Evolutionary conservation across 495 filamentous ascomycete genomes (phyloP), one percentile per base, ranked within the genome.

Genomic region (Trichoderma reesei): DNA sequence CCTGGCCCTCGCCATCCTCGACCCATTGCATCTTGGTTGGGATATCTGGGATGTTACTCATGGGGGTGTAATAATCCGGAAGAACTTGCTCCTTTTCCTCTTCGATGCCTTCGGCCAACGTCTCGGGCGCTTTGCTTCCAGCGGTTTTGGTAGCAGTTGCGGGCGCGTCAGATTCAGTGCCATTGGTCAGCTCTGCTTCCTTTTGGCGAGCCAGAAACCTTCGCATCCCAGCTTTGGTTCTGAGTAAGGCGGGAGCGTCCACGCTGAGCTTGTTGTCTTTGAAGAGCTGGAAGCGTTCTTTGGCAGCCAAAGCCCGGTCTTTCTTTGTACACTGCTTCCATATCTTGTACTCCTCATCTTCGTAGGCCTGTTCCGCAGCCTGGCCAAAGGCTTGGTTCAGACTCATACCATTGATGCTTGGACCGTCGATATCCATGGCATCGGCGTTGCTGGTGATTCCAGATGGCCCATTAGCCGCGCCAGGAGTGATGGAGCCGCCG

Each of bases 291-390:
- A 92, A 88, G 33, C 94, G 79, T 65, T 87, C 83, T 65, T 82
- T 86, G 10, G 94, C 91, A 44, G 93, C 85, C 14, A 89, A 77
- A n/a, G 94, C 94, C 56, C 94, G 86, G 66, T 95, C 92, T 72
- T 95, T 96, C 75, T 97, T 97, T 3, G 94, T 99, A 42, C 96
- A 90, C 72, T 96, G 92, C 78, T 98, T 99, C 94, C 94, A 99
- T 46, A 92, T 90, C 71, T 95, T 95, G 77, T 92, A 96, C 68
- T 96, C 92, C 1, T 90, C 85, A 68, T 97, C 92, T 67, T 96
- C 83, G 60, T 73, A 80, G 3, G 72, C 75, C 66, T 84, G 78
- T 41, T 83, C 80, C 6, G 80, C 80, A 34, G 80, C 80, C 31
- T 81, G 76, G 13, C 76, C 76, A 60, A 83, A 72, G 6, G 80